Evolutionary conservation across 2,329 filamentous ascomycete species (phyloP), one percentile per base, ranked within the genome.

Genomic region (Trichoderma semiorbis): DNA sequence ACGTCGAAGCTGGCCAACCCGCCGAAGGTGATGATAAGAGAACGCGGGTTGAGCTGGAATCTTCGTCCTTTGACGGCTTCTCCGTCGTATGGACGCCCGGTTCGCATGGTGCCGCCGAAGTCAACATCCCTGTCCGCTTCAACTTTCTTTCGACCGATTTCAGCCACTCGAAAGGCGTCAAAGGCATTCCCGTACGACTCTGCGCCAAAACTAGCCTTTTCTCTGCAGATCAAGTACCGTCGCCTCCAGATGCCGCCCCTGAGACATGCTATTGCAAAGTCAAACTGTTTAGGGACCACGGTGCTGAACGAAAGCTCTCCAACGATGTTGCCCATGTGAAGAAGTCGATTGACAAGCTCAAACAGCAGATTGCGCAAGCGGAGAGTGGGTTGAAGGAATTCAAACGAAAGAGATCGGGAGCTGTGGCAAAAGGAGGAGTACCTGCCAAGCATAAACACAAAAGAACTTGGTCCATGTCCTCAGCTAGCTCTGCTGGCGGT

Each of bases 91-190:
- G 95, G 95, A 93, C 91, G 0, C 92, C 94, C 0, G 91, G 90
- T 5, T 81, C 88, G 55, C 91, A 90, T 63, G 90, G 91, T 0
- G 82, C 84, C 0, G 85, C 92, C 4, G 94, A 98, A 77, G 96
- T 94, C 80, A 93, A 90, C 63, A 90, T 99, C 70, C 92, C 94
- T 10, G 93, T 98, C 14, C 93, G 96, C 60, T 99, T 98, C 86
- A 99, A 99, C 83, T 99, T 99, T 79, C 86, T 99, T 0, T 99
- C 96, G 0, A 99, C 96, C 10, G 96, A 99, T 79, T 99, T 98
- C 80, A 98, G 95, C 80, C 96, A 98, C 79, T 98, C 96, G 11
- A 99, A 99, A 79, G 96, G 96, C 60, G 96, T 99, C 63, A 99
- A 98, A 82, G 96, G 96, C 43, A 98, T 98, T 75, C 95, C 96